A percentile compares a stretch with the other conserved stretches of the same genome.
Conservation (phyloP, 768 basidiomycete species). For the Kwoniella sp. region DNA sequence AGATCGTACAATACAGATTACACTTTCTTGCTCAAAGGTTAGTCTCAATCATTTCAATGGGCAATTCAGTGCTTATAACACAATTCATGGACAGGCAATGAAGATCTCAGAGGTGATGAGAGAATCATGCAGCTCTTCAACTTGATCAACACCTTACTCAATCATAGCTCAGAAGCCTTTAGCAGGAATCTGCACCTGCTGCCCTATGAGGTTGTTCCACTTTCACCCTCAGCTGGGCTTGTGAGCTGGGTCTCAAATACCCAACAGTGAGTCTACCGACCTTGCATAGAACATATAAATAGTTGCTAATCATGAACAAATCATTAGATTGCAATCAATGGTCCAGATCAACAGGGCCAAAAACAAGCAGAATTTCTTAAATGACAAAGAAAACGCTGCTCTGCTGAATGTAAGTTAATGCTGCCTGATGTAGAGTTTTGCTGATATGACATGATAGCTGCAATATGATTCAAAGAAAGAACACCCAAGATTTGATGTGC, state of each 20-base stretch:
- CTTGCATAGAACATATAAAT: too few relatives aligned
- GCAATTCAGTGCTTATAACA: too few relatives aligned
- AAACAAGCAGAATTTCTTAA: conserved; percentile 37
- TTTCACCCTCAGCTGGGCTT: conserved; percentile 48
- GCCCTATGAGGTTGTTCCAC: conserved; percentile 51
- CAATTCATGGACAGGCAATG: conserved; percentile 34
- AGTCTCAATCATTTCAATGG: too few relatives aligned
- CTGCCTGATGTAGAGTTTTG: background rate
- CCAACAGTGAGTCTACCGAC: conserved; percentile 48
- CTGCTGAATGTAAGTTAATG: conserved; percentile 46
- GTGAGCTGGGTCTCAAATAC: conserved; percentile 53
- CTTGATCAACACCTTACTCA: conserved; percentile 52
- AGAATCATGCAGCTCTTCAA: conserved; percentile 56
- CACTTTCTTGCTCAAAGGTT: conserved; percentile 54
- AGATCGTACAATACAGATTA: conserved; percentile 36
- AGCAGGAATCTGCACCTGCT: conserved; percentile 48
- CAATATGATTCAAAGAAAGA: conserved; percentile 6
- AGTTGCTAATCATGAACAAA: background rate
- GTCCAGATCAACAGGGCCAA: conserved; percentile 45
- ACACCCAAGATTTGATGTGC: conserved; percentile 32
- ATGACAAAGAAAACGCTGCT: conserved; percentile 49
- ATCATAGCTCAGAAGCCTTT: conserved; percentile 51
- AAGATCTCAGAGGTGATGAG: conserved; percentile 53
- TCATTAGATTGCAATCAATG: conserved; percentile 43
- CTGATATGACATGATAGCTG: background rate